phyloP scores from a whole-genome alignment of 2,329 filamentous ascomycete species.

The Monascus ruber region DNA sequence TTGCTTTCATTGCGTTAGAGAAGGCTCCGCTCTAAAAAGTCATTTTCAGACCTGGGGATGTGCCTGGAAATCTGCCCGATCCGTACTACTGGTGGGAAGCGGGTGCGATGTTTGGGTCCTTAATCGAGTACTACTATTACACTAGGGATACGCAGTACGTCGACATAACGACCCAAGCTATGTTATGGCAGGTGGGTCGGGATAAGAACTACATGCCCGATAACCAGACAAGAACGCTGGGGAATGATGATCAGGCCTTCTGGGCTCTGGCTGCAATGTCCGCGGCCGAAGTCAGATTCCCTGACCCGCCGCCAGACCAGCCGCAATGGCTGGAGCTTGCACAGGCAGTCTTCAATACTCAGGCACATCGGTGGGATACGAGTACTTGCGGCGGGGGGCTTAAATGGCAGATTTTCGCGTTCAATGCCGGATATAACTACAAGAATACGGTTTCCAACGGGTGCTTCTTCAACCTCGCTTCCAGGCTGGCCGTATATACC shows the following conservation, averaged over 20 bases:
- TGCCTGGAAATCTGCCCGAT: constrained; percentile 34
- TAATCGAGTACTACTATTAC: constrained; percentile 22
- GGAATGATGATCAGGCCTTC: constrained; percentile 49
- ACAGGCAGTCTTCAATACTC: background rate
- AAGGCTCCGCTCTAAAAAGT: constrained; percentile 16
- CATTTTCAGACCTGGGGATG: constrained; percentile 29
- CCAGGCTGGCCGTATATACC: background rate
- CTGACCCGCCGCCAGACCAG: constrained; percentile 12
- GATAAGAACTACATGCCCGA: constrained; percentile 60
- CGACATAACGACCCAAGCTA: constrained; percentile 40
- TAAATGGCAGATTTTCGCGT: background rate
- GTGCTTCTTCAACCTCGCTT: background rate
- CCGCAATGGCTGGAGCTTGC: background rate
- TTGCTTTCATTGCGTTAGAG: no score
- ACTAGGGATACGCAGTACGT: constrained; percentile 19
- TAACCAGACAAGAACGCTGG: constrained; percentile 21
- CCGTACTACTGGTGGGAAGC: constrained; percentile 26
- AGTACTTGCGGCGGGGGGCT: background rate
- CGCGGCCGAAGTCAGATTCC: constrained; percentile 39
- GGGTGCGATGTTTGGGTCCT: constrained; percentile 18
- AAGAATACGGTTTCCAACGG: background rate
- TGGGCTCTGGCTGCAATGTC: constrained; percentile 48
- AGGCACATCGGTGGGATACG: background rate
- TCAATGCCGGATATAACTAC: background rate
- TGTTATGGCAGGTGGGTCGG: constrained; percentile 55